phyloP scores from a whole-genome alignment of 345 rosid genomes.

The Citrus reticulata region DNA sequence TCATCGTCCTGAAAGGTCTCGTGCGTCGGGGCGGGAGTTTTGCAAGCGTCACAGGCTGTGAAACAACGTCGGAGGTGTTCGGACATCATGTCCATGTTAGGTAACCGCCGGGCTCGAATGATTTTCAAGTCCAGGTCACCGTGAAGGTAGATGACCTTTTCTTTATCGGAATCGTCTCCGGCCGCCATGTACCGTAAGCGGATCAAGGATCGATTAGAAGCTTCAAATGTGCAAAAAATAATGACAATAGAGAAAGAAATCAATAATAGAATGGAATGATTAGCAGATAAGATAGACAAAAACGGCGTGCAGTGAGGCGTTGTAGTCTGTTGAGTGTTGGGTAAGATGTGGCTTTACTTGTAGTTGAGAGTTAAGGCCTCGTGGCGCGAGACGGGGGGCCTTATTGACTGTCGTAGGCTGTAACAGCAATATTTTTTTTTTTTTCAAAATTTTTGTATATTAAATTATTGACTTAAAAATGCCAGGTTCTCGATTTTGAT shows the following conservation, averaged over 20 bases:
- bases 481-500: no score
- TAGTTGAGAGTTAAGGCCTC: background rate
- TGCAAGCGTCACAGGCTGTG: slow-evolving; percentile 36
- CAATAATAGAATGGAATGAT: no score
- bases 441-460: no score
- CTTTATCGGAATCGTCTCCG: background rate
- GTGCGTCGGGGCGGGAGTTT: background rate
- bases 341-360: background rate
- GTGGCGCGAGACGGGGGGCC: background rate
- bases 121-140: slow-evolving; percentile 79
- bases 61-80: slow-evolving; percentile 43
- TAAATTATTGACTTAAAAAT: no score
- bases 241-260: background rate
- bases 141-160: slow-evolving; percentile 38
- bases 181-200: background rate
- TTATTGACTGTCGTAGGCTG: background rate
- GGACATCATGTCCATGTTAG: slow-evolving; percentile 68
- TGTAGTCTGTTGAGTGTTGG: background rate
- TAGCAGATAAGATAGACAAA: background rate
- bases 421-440: no score
- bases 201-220: background rate
- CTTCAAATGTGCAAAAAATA: background rate
- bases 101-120: slow-evolving; percentile 52
- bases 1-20: background rate
- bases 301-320: background rate